A percentile compares a stretch with the other conserved stretches of the same genome.
phyloP scores from a whole-genome alignment of 305 asterid genomes.

The Rubia peregrina region DNA sequence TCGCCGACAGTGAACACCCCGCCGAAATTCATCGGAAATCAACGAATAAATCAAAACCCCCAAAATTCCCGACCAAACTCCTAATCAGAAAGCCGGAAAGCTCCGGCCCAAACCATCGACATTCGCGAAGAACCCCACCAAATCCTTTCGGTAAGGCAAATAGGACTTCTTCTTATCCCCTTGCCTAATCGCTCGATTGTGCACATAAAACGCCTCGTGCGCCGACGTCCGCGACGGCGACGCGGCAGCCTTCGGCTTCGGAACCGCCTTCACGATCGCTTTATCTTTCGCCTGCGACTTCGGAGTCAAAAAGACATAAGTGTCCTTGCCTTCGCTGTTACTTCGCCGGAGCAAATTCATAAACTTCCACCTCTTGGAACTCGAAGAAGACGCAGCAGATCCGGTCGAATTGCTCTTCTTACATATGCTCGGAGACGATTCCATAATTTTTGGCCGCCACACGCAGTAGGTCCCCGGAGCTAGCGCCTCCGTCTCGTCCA shows the following conservation, averaged over 20 bases:
- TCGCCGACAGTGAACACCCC: neutral
- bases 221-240: slow-evolving; percentile 31
- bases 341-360: slow-evolving; percentile 70
- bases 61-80: neutral
- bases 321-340: slow-evolving; percentile 79
- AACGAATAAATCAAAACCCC: neutral
- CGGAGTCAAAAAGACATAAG: slow-evolving; percentile 52
- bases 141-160: slow-evolving; percentile 67
- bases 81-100: slow-evolving; percentile 13
- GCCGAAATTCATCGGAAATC: neutral
- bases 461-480: slow-evolving; percentile 62
- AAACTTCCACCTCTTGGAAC: slow-evolving; percentile 67
- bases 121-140: slow-evolving; percentile 52
- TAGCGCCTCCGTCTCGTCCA: slow-evolving; percentile 48
- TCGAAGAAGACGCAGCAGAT: slow-evolving; percentile 58
- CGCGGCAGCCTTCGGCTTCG: slow-evolving; percentile 20
- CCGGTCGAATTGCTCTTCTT: slow-evolving; percentile 85
- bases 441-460: slow-evolving; percentile 29
- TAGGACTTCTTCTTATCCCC: slow-evolving; percentile 64
- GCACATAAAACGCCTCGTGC: slow-evolving; percentile 56
- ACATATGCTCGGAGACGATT: slow-evolving; percentile 21
- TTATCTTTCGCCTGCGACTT: slow-evolving; percentile 11
- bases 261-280: slow-evolving; percentile 10
- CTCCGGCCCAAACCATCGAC: slow-evolving; percentile 20
- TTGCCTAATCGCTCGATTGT: slow-evolving; percentile 50